These are phyloP conservation scores for Phialophora tarda DNA, from an alignment of 2,329 filamentous ascomycete species.

Conservation along the genomic window DNA sequence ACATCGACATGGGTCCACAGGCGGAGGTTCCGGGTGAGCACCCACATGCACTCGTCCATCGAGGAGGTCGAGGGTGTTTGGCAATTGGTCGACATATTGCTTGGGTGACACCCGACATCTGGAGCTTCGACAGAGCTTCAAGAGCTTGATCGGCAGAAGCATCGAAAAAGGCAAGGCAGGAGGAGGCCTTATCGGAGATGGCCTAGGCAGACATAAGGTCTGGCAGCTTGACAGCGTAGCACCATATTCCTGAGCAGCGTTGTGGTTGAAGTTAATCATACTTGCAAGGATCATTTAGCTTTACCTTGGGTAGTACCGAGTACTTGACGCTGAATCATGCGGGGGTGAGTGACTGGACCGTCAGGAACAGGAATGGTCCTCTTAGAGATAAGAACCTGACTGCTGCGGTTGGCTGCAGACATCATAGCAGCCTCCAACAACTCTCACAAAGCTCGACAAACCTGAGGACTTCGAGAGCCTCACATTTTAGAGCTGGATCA, in stretches of 20 bases:
- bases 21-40: too few relatives aligned
- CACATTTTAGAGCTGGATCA: background rate
- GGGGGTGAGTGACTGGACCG: background rate
- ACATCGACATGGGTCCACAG: background rate
- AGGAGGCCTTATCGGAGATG: background rate
- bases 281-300: slow-evolving; percentile 11
- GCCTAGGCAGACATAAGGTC: background rate
- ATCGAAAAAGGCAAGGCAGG: background rate
- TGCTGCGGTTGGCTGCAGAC: background rate
- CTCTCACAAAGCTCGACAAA: background rate
- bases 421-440: background rate
- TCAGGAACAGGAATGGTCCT: background rate
- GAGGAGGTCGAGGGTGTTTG: background rate
- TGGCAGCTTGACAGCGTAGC: background rate
- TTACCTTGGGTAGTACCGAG: slow-evolving; percentile 4
- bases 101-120: background rate
- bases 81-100: background rate
- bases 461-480: background rate
- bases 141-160: slow-evolving; percentile 2
- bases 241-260: background rate
- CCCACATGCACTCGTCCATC: background rate
- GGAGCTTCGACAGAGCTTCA: slow-evolving; percentile 3
- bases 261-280: background rate
- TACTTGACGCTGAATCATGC: slow-evolving; percentile 1
- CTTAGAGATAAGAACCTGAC: background rate